These are phyloP conservation scores for Solanum etuberosum DNA, from an alignment of 257 asterid species.

Conservation along the genomic window DNA sequence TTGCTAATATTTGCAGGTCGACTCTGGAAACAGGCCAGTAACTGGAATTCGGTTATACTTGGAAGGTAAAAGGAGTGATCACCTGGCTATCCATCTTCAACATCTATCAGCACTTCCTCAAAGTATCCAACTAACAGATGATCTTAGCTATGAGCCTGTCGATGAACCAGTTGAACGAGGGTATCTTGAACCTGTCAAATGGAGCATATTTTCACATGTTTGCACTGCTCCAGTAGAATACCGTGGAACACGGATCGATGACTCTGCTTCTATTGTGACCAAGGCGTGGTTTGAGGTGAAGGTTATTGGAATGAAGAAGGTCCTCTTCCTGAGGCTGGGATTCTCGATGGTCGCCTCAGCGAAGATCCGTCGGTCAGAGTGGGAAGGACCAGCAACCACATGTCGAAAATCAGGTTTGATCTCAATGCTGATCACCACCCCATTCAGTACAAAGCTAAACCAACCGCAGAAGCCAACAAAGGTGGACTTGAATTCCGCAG, in stretches of 20 bases:
- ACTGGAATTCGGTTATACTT: conserved; percentile 83
- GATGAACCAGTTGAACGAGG: conserved; percentile 56
- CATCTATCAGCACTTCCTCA: conserved; percentile 70
- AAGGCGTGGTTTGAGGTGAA: conserved; percentile 90
- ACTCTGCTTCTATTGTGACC: conserved; percentile 72
- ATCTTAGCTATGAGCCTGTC: conserved; percentile 40
- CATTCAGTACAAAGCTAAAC: conserved; percentile 47
- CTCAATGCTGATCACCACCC: conserved; percentile 63
- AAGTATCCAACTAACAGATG: conserved; percentile 53
- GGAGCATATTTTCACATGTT: conserved; percentile 94
- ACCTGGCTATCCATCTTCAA: conserved; percentile 84
- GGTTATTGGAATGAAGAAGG: conserved; percentile 68
- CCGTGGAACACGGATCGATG: conserved; percentile 56
- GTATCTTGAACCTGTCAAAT: conserved; percentile 77
- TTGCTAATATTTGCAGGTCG: conserved; percentile 39
- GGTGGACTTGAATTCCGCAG: conserved; percentile 73
- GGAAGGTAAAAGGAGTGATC: conserved; percentile 88
- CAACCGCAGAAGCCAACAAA: conserved; percentile 43
- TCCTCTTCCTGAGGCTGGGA: conserved; percentile 81
- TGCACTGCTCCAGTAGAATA: conserved; percentile 91
- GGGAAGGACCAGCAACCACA: conserved; percentile 67
- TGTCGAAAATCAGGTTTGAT: conserved; percentile 71
- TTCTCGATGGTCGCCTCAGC: conserved; percentile 76
- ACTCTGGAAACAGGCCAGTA: conserved; percentile 71
- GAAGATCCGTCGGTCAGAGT: conserved; percentile 69